Evolutionary conservation across 2,329 filamentous ascomycete genomes (phyloP).

Genomic region (Rutstroemia sp.): DNA sequence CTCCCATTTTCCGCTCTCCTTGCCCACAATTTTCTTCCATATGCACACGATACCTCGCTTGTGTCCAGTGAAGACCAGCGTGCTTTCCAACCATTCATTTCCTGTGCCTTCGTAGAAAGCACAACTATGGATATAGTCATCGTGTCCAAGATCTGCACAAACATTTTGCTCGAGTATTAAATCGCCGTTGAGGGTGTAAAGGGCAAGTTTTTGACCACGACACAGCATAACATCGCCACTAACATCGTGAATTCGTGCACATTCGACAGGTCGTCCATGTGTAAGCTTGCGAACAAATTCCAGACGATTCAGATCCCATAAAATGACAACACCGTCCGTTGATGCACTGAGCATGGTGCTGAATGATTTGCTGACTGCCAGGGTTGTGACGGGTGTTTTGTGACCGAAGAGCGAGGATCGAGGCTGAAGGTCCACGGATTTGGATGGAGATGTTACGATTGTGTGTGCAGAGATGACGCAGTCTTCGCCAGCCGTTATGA

Average conservation of each 20-base stretch:
- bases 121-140: conserved; percentile 74
- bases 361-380: conserved; percentile 82
- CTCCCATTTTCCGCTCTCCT: conserved; percentile 53
- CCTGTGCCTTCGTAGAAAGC: conserved; percentile 91
- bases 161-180: conserved; percentile 76
- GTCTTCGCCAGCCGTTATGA: conserved; percentile 88
- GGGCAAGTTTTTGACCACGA: conserved; percentile 62
- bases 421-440: conserved; percentile 70
- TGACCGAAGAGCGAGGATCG: conserved; percentile 84
- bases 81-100: conserved; percentile 86
- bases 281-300: conserved; percentile 76
- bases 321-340: conserved; percentile 70
- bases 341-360: conserved; percentile 81
- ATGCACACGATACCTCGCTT: conserved; percentile 76
- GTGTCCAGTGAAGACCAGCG: conserved; percentile 85
- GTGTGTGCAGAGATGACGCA: conserved; percentile 84
- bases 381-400: conserved; percentile 70
- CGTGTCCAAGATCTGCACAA: conserved; percentile 49
- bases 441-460: conserved; percentile 54
- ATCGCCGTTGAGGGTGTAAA: conserved; percentile 86
- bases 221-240: conserved; percentile 86
- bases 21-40: conserved; percentile 51
- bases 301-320: conserved; percentile 91
- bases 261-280: conserved; percentile 53
- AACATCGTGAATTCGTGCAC: conserved; percentile 80